Percentiles rank a stretch among this genome's conserved stretches.
These are phyloP conservation scores for Irpex lacteus DNA, from an alignment of 1,284 basidiomycete species.

Conservation along the genomic window DNA sequence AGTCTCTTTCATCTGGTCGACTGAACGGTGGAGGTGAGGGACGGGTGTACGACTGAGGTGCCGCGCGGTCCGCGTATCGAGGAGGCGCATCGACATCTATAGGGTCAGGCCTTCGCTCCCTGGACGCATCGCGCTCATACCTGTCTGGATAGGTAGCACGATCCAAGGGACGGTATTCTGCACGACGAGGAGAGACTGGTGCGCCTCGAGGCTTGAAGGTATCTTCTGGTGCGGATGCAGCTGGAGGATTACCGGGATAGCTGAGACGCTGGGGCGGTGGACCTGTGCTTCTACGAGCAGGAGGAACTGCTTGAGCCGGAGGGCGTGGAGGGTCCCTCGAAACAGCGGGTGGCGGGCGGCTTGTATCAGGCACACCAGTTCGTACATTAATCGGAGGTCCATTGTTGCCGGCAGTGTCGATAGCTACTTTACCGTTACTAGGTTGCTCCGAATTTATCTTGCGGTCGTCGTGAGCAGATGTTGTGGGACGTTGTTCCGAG, in stretches of 20 bases:
- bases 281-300: slow-evolving; percentile 13
- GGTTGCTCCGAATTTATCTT: neutral
- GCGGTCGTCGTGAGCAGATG: neutral
- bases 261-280: slow-evolving; percentile 17
- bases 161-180: slow-evolving; percentile 21
- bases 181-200: slow-evolving; percentile 21
- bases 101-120: slow-evolving; percentile 19
- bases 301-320: slow-evolving; percentile 14
- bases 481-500: slow-evolving; percentile 11
- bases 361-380: slow-evolving; percentile 6
- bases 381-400: slow-evolving; percentile 8
- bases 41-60: slow-evolving; percentile 19
- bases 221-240: slow-evolving; percentile 27
- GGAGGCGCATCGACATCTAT: slow-evolving; percentile 25
- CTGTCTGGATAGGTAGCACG: slow-evolving; percentile 21
- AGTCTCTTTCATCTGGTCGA: slow-evolving; percentile 19
- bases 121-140: slow-evolving; percentile 17
- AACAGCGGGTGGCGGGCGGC: slow-evolving; percentile 14
- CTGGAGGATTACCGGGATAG: slow-evolving; percentile 18
- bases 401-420: neutral
- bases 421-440: slow-evolving; percentile 2
- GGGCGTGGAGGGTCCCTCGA: slow-evolving; percentile 24
- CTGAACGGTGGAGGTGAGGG: slow-evolving; percentile 20
- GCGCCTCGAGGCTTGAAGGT: slow-evolving; percentile 23
- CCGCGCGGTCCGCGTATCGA: slow-evolving; percentile 19